Percentiles rank a stretch among this genome's conserved stretches.
These are phyloP conservation scores for Zymoseptoria tritici DNA, from an alignment of 2,329 filamentous ascomycete genomes.

Conservation along the genomic window DNA sequence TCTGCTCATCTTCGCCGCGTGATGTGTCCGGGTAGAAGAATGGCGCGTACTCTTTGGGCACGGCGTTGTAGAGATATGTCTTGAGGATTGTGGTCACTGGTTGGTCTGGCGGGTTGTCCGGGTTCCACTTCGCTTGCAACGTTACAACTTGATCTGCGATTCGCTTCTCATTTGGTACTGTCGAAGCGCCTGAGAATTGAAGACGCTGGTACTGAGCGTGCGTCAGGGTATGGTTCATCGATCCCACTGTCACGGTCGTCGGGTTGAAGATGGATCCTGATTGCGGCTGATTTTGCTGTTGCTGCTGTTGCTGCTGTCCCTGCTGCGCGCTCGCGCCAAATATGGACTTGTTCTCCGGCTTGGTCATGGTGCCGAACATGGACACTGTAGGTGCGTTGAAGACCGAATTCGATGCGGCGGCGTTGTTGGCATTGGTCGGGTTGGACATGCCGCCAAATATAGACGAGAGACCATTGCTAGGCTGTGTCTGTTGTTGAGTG, in stretches of 20 bases:
- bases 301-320: slow-evolving; percentile 22
- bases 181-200: slow-evolving; percentile 17
- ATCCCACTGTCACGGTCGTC: slow-evolving; percentile 16
- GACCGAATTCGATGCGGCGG: slow-evolving; percentile 1
- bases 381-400: slow-evolving; percentile 2
- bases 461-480: not conserved
- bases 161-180: slow-evolving; percentile 53
- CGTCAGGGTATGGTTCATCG: slow-evolving; percentile 16
- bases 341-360: slow-evolving; percentile 2
- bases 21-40: slow-evolving; percentile 61
- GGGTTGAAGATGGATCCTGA: slow-evolving; percentile 20
- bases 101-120: slow-evolving; percentile 31
- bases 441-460: not conserved
- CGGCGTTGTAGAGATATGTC: slow-evolving; percentile 81
- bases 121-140: slow-evolving; percentile 68
- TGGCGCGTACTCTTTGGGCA: slow-evolving; percentile 65
- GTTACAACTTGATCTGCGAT: slow-evolving; percentile 66
- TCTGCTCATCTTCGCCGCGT: slow-evolving; percentile 60
- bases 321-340: slow-evolving; percentile 19
- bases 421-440: slow-evolving; percentile 7
- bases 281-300: slow-evolving; percentile 23
- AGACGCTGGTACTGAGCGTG: slow-evolving; percentile 22
- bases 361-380: slow-evolving; percentile 13
- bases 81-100: slow-evolving; percentile 57
- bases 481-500: slow-evolving; percentile 2